These are phyloP conservation scores for Cryomyces antarcticus DNA, from an alignment of 495 filamentous ascomycete genomes.

Conservation along the genomic window DNA sequence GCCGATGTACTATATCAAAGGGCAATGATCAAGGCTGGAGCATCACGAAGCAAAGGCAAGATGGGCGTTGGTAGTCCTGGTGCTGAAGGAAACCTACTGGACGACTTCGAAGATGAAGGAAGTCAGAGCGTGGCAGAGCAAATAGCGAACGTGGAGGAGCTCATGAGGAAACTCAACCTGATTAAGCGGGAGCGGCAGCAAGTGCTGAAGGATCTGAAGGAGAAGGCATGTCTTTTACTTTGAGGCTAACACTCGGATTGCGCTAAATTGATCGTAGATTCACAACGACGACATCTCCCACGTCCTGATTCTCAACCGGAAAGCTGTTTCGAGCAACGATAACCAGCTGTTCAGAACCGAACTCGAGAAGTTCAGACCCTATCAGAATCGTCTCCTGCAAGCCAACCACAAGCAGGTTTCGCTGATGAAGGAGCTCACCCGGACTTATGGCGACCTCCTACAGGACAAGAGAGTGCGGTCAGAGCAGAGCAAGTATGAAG, in stretches of 20 bases:
- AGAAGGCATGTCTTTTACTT: slow-evolving; percentile 47
- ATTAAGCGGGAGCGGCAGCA: slow-evolving; percentile 79
- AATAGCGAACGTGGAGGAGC: slow-evolving; percentile 72
- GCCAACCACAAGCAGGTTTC: slow-evolving; percentile 85
- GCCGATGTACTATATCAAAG: slow-evolving; percentile 76
- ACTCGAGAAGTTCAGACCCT: slow-evolving; percentile 86
- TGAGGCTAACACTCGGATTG: not conserved
- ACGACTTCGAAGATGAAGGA: slow-evolving; percentile 61
- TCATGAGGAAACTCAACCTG: slow-evolving; percentile 76
- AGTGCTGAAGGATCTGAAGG: slow-evolving; percentile 89
- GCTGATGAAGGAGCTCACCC: slow-evolving; percentile 86
- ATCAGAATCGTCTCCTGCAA: slow-evolving; percentile 77
- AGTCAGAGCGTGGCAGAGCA: slow-evolving; percentile 69
- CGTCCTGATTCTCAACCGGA: slow-evolving; percentile 92
- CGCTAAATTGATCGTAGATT: slow-evolving; percentile 30
- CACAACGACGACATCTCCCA: slow-evolving; percentile 95
- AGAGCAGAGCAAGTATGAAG: slow-evolving; percentile 87
- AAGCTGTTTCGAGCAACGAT: slow-evolving; percentile 75
- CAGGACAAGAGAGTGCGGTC: slow-evolving; percentile 87
- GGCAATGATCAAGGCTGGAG: slow-evolving; percentile 50
- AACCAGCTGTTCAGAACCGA: slow-evolving; percentile 79
- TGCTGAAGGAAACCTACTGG: slow-evolving; percentile 57
- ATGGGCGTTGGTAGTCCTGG: slow-evolving; percentile 34
- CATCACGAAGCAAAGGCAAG: slow-evolving; percentile 38
- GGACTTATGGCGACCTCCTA: slow-evolving; percentile 66